These are phyloP conservation scores for Chlamydomonas sphaeroides DNA, from an alignment of 139 green algal genomes.

Conservation along the genomic window DNA sequence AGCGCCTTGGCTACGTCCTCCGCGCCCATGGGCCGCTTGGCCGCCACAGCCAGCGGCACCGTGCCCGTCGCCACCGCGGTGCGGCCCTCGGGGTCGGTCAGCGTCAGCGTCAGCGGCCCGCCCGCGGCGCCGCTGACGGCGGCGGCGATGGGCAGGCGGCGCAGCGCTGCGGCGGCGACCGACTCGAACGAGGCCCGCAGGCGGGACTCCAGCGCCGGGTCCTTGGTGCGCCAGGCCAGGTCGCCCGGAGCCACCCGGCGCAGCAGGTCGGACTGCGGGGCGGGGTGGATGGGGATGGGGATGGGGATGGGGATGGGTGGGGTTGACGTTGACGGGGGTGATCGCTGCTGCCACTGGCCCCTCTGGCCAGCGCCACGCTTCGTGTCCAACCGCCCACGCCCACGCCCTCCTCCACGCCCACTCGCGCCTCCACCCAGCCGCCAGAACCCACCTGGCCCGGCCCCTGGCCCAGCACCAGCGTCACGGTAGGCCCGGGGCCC, in stretches of 20 bases:
- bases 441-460: constrained; percentile 39
- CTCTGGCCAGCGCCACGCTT: no score
- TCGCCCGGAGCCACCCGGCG: constrained; percentile 49
- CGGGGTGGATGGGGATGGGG: no score
- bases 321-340: no score
- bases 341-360: no score
- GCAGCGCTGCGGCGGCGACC: constrained; percentile 40
- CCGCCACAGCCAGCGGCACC: constrained; percentile 40
- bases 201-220: constrained; percentile 61
- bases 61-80: constrained; percentile 19
- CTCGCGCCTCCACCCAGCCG: neutral
- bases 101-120: constrained; percentile 50
- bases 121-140: constrained; percentile 50
- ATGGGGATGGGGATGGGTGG: neutral
- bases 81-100: constrained; percentile 40
- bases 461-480: constrained; percentile 53
- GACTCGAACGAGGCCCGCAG: constrained; percentile 53
- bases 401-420: no score
- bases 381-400: no score
- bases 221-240: constrained; percentile 77
- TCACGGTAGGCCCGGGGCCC: constrained; percentile 29
- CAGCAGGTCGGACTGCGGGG: neutral
- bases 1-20: constrained; percentile 63
- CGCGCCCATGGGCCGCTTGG: constrained; percentile 43
- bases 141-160: constrained; percentile 61